Conservation (phyloP, 306 rosid species). For the Dalbergia cultrata region DNA sequence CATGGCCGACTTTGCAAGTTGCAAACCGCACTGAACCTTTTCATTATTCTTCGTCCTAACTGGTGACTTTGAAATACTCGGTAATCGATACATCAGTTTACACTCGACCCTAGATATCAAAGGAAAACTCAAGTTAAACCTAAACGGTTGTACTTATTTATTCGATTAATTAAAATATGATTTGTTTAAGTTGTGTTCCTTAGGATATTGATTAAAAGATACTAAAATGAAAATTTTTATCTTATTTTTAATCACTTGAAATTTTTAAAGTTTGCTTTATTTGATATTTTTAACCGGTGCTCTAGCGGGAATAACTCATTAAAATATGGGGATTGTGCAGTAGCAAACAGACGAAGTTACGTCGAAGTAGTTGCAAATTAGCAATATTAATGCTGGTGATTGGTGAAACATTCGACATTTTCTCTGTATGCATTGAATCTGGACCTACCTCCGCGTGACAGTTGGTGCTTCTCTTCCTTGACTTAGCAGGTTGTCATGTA, state of each 20-base stretch:
- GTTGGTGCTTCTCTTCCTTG: not conserved
- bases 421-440: not conserved
- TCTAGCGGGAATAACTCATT: too few species aligned
- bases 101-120: not conserved
- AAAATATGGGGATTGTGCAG: too few species aligned
- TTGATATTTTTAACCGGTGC: too few species aligned
- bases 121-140: not conserved
- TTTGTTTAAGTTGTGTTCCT: too few species aligned
- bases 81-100: not conserved
- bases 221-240: too few species aligned
- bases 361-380: too few species aligned
- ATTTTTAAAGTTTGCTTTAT: too few species aligned
- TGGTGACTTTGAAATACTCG: not conserved
- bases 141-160: not conserved
- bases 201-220: too few species aligned
- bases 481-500: not conserved
- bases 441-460: not conserved
- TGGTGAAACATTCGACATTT: too few species aligned
- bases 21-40: not conserved
- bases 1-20: slow-evolving; percentile 3
- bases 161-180: not conserved
- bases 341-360: too few species aligned
- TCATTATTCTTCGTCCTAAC: not conserved
- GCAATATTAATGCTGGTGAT: too few species aligned
- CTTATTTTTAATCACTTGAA: too few species aligned